A percentile compares a stretch with the other conserved stretches of the same genome.
Conservation (phyloP, 2,329 filamentous ascomycete species). For the Fusarium incarnatum region DNA sequence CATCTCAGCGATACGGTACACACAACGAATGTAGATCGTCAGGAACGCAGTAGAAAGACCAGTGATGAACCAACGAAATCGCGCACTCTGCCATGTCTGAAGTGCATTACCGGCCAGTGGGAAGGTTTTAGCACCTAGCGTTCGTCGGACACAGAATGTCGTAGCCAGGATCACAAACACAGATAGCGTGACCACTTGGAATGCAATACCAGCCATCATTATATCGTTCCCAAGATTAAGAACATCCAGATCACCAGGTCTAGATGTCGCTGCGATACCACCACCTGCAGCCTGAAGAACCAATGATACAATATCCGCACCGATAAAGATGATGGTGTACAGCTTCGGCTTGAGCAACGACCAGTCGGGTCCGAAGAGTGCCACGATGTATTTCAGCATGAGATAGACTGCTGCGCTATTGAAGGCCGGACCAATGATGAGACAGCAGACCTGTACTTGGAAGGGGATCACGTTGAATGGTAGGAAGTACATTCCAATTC, state of each 20-base stretch:
- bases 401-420: constrained; percentile 23
- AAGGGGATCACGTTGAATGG: constrained; percentile 8
- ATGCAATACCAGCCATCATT: constrained; percentile 18
- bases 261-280: constrained; percentile 12
- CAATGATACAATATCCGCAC: constrained; percentile 3
- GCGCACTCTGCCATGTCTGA: background rate
- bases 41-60: constrained; percentile 4
- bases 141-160: background rate
- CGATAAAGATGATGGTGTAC: constrained; percentile 23
- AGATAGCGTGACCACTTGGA: constrained; percentile 10
- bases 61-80: background rate
- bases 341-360: constrained; percentile 12
- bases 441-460: constrained; percentile 11
- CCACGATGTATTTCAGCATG: constrained; percentile 15
- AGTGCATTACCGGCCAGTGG: background rate
- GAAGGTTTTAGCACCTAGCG: background rate
- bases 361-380: constrained; percentile 10
- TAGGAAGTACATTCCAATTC: constrained; percentile 13
- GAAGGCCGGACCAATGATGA: constrained; percentile 18
- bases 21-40: constrained; percentile 16
- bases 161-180: constrained; percentile 1
- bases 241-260: background rate
- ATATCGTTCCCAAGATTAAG: background rate
- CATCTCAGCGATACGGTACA: constrained; percentile 25
- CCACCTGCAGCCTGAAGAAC: constrained; percentile 9